Base-by-base conservation (phyloP, 1,284 basidiomycete species). In the Leccinum fallax region DNA sequence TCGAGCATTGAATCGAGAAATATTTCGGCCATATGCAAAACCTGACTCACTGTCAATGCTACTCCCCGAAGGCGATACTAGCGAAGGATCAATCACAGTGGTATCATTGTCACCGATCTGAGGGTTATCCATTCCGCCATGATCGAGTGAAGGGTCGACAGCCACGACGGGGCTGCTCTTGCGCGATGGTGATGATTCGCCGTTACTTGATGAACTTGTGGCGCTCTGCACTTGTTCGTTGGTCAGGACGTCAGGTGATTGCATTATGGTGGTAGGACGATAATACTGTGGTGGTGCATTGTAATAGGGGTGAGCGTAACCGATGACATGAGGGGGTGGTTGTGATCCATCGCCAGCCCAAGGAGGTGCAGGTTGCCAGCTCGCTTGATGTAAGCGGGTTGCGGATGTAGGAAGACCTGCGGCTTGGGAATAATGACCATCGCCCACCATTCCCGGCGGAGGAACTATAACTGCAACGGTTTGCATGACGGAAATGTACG, bases 371-470 rank as follows among this genome's bases (percentile, higher is more conserved):
- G 77, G 77, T 21, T 70, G 70, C 80, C 80, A 82, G 60, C 65
- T 77, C 2, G 79, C 73, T 58, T 77, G 74, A 64, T 83, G 79
- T 58, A 84, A 65, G 55, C 84, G 76, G 9, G 84, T 76, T 15
- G 83, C 77, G 32, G 84, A 84, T 5, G 83, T 84, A n/a, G 85
- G 84, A 26, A 83, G 78, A 32, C 73, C 78, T 48, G 81, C 71
- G 5, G 56, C 61, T 16, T 70, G 66, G 63, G 80, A 56, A 65
- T 74, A 77, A 58, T 75, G 76, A 24, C 73, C 75, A 30, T 76
- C 72, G 49, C 73, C 53, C 30, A 74, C 57, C 52, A 76, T 67
- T 3, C 74, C 69, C 36, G 74, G 77, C 36, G 74, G 77, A 30
- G 78, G 74, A 46, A 68, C 61, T 61, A 66, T 66, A 16, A 67